Base-by-base conservation (phyloP, 1,284 basidiomycete species). In the Sanghuangporus weigelae region DNA sequence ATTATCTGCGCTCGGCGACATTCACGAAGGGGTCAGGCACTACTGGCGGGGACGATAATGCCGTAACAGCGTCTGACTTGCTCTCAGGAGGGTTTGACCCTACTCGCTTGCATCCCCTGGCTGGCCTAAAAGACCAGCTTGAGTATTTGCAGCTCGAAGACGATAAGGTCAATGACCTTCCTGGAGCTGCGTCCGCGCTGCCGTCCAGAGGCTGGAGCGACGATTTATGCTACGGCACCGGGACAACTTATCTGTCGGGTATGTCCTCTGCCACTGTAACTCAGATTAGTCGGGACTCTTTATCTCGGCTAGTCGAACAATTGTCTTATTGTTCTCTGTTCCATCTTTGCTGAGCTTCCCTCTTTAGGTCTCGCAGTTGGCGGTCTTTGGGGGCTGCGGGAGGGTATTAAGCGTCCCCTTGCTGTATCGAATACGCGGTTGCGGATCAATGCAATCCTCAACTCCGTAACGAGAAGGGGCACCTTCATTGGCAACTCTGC, bases 161-260 rank as follows among this genome's bases (percentile, higher is more conserved):
- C 78, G 92, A 96, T 79, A 94, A 96, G 81, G 86, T 90, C 72
- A 91, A 80, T 76, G 87, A 93, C 65, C 79, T 96, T 69, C 90
- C 92, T 73, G 93, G 95, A 65, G 84, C 91, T 72, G 84, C 83
- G 71, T 92, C 92, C 67, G 92, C 94, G 67, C 84, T 96, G 69
- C 93, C 95, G 70, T 93, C 91, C 74, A 84, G 97, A 76, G 96
- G 97, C 65, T 99, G 95, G 96, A 94, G 94, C 77, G 97, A 99
- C 81, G 97, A 99, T 78, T 81, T 99, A 66, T 98, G 95, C 85
- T 98, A 99, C 78, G 97, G 97, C 70, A 98, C 96, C 71, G 97
- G 97, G 63, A 97, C 96, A 68, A 98, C 96, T 79, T 99, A 99
- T 86, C 88, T 99, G 62, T 85, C 92, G 73, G 97, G 96, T 96